phyloP scores from a whole-genome alignment of 2,329 filamentous ascomycete genomes.

The Calonectria honghensis region DNA sequence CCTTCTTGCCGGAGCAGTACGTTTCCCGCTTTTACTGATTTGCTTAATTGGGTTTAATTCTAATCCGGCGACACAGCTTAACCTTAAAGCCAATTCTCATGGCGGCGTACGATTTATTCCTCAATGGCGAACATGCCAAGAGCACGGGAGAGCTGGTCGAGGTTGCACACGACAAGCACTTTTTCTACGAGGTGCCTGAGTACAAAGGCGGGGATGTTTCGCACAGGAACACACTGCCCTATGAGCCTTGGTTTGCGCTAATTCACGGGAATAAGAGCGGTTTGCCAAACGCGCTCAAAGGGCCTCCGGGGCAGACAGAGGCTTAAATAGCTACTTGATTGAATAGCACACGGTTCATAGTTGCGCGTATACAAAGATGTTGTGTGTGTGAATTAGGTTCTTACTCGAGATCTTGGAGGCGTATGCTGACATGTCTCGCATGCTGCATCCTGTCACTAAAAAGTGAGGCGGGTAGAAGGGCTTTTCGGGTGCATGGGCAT shows the following conservation, averaged over 20 bases:
- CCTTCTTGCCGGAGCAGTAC: constrained; percentile 33
- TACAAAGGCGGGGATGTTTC: constrained; percentile 33
- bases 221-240: constrained; percentile 24
- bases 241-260: constrained; percentile 33
- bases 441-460: not conserved
- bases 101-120: constrained; percentile 26
- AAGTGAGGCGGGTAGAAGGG: not conserved
- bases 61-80: constrained; percentile 1
- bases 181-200: constrained; percentile 35
- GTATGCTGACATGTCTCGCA: not conserved
- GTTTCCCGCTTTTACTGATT: not conserved
- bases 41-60: not conserved
- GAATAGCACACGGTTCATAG: not conserved
- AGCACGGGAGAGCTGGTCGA: constrained; percentile 31
- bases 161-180: constrained; percentile 35
- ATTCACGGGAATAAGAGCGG: constrained; percentile 28
- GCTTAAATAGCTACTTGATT: not conserved
- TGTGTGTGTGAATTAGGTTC: not conserved
- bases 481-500: not conserved
- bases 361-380: no score
- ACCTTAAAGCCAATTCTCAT: constrained; percentile 26
- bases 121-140: not conserved
- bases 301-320: constrained; percentile 15
- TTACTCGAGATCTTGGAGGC: not conserved
- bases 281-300: constrained; percentile 24